Evolutionary conservation across 2,329 filamentous ascomycete genomes (phyloP).

Genomic region (Plenodomus tracheiphilus): DNA sequence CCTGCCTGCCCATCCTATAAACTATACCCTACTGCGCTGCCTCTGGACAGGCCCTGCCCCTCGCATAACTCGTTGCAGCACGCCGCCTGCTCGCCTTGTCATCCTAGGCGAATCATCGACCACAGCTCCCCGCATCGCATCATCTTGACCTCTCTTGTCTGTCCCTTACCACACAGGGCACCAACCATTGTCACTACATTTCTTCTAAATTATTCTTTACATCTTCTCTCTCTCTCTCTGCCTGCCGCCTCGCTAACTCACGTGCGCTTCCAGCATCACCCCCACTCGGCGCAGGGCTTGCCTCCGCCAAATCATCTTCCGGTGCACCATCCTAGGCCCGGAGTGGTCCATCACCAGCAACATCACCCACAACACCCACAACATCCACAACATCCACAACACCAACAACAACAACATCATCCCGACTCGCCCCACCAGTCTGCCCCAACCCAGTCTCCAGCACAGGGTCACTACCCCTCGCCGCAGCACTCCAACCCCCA

Average conservation of each 20-base stretch:
- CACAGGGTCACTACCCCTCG: slow-evolving; percentile 66
- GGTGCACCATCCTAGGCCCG: slow-evolving; percentile 70
- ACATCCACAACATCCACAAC: slow-evolving; percentile 58
- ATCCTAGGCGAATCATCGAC: slow-evolving; percentile 28
- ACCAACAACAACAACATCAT: slow-evolving; percentile 58
- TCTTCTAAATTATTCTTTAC: slow-evolving; percentile 11
- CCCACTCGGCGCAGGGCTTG: slow-evolving; percentile 75
- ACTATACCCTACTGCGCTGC: slow-evolving; percentile 38
- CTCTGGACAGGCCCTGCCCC: slow-evolving; percentile 40
- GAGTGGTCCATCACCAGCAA: slow-evolving; percentile 60
- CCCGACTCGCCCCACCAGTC: slow-evolving; percentile 65
- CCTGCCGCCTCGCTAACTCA: slow-evolving; percentile 35
- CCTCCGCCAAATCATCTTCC: slow-evolving; percentile 60
- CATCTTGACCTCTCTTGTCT: slow-evolving; percentile 15
- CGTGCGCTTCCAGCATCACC: slow-evolving; percentile 65
- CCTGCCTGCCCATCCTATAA: slow-evolving; percentile 39
- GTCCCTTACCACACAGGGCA: slow-evolving; percentile 19
- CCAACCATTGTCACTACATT: slow-evolving; percentile 5
- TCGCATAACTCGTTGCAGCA: slow-evolving; percentile 34
- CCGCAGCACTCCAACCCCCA: slow-evolving; percentile 66
- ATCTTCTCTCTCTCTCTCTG: slow-evolving; percentile 18
- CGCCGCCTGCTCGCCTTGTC: slow-evolving; percentile 17
- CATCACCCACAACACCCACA: slow-evolving; percentile 59
- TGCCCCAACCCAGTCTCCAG: slow-evolving; percentile 61
- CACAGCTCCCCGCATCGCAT: slow-evolving; percentile 24